Conservation (phyloP, 768 basidiomycete genomes). For the Lactarius hengduanensis region DNA sequence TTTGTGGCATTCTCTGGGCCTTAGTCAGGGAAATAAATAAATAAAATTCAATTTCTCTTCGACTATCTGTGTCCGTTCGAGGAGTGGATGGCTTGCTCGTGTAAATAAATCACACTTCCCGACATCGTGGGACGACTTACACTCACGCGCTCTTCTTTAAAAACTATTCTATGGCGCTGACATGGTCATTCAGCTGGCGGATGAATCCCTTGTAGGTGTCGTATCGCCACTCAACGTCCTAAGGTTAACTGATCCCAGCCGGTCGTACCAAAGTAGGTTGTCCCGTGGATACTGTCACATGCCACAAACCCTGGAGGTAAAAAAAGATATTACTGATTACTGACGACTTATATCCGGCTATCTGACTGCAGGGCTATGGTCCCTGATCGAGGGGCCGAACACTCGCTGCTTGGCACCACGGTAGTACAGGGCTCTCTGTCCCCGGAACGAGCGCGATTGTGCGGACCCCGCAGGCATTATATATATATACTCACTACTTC, state of each 20-base stretch:
- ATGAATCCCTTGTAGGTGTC: not conserved
- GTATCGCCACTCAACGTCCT: not conserved
- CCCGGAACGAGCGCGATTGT: not conserved
- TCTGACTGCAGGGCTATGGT: not conserved
- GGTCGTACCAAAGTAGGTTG: not conserved
- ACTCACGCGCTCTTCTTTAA: not conserved
- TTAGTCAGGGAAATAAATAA: not conserved
- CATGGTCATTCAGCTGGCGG: not conserved
- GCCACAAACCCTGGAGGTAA: not conserved
- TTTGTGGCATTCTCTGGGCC: not conserved
- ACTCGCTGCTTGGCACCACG: not conserved
- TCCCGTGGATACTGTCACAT: not conserved
- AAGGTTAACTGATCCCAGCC: not conserved
- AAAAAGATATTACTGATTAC: not conserved
- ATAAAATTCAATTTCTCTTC: not conserved
- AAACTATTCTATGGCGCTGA: not conserved
- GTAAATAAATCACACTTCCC: too few species aligned
- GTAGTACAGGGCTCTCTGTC: too few species aligned
- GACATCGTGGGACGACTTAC: not conserved
- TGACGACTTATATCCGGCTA: not conserved
- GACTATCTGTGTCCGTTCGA: too few species aligned
- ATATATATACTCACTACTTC: conserved; percentile 1
- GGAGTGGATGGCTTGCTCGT: too few species aligned
- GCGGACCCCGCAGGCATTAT: not conserved
- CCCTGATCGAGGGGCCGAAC: not conserved